Conservation (phyloP, 2,329 filamentous ascomycete species). For the Trichoderma lentiforme region DNA sequence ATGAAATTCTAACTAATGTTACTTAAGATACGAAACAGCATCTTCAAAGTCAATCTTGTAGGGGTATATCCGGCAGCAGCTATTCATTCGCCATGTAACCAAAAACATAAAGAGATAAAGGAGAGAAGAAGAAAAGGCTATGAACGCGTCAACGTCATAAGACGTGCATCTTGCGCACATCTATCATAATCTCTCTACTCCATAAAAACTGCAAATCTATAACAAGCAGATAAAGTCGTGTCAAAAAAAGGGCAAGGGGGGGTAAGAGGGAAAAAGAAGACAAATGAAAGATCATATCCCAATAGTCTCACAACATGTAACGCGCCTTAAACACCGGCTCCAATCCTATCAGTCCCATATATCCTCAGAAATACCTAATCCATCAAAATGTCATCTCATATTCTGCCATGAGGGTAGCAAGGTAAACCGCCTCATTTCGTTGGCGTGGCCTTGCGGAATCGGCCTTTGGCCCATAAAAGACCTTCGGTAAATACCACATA, state of each 20-base stretch:
- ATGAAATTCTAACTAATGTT: background rate
- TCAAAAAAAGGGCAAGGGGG: background rate
- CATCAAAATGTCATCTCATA: background rate
- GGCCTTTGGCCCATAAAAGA: conserved; percentile 38
- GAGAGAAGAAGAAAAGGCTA: background rate
- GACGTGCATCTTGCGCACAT: background rate
- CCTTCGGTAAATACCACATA: conserved; percentile 50
- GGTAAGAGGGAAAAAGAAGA: background rate
- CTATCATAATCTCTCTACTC: background rate
- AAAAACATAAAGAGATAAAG: background rate
- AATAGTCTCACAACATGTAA: background rate
- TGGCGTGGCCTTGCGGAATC: conserved; percentile 23
- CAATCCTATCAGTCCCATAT: background rate
- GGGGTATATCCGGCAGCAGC: conserved; percentile 6
- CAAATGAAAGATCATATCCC: background rate
- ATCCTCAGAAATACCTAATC: background rate
- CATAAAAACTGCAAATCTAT: background rate
- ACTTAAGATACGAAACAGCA: background rate
- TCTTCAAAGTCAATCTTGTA: background rate
- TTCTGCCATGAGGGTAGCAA: background rate
- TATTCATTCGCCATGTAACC: background rate
- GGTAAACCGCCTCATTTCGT: background rate
- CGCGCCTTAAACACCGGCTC: background rate
- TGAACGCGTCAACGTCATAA: background rate
- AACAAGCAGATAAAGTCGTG: background rate